Percentiles rank a stretch among this genome's conserved stretches.
phyloP scores from a whole-genome alignment of 2,329 filamentous ascomycete genomes.

The Talaromyces islandicus region DNA sequence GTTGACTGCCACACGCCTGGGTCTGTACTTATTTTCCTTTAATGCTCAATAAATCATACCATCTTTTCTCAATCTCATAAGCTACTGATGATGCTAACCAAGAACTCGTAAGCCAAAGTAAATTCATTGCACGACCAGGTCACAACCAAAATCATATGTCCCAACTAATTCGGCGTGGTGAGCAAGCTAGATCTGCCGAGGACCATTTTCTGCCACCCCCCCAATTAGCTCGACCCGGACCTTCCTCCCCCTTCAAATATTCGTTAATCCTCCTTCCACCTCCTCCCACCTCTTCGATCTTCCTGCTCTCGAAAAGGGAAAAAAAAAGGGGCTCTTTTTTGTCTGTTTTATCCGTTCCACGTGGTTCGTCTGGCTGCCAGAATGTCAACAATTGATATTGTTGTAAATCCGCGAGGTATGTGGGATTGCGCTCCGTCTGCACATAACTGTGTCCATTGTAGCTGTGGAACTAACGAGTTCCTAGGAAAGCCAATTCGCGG shows the following conservation, averaged over 20 bases:
- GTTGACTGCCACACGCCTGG: background rate
- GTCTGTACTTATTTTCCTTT: background rate
- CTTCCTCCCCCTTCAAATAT: background rate
- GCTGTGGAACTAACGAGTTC: background rate
- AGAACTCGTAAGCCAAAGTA: background rate
- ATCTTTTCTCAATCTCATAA: background rate
- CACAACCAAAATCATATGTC: background rate
- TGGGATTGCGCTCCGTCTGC: conserved; percentile 23
- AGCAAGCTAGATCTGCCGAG: background rate
- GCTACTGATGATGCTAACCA: background rate
- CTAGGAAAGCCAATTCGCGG: conserved; percentile 57
- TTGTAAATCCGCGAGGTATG: conserved; percentile 28
- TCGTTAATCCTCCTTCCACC: background rate
- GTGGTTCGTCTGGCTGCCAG: background rate
- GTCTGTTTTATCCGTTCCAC: background rate
- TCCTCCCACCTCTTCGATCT: background rate
- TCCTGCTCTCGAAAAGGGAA: background rate
- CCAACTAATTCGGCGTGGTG: background rate
- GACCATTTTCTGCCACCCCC: background rate
- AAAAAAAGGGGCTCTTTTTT: background rate
- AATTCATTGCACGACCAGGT: background rate
- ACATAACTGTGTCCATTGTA: conserved; percentile 4
- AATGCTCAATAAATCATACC: no score
- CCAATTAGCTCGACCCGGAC: background rate
- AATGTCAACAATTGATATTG: conserved; percentile 19